Conservation (phyloP, 306 rosid genomes). For the Abrus pulchellus region DNA sequence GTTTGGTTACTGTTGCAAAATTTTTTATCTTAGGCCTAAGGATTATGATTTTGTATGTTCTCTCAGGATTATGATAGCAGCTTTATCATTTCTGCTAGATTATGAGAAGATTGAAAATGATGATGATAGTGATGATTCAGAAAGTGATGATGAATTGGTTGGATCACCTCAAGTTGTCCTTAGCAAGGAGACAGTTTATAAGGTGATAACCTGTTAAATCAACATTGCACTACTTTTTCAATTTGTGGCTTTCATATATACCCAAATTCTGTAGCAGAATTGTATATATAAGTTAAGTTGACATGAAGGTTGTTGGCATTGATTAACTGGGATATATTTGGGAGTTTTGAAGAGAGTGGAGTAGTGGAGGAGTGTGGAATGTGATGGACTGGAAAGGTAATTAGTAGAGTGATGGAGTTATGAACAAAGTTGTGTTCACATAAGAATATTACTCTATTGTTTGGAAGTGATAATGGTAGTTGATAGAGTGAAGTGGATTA, state of each 20-base stretch:
- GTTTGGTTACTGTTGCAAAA: slow-evolving; percentile 16
- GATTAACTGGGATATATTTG: too few relatives aligned
- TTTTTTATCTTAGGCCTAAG: neutral
- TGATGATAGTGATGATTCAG: slow-evolving; percentile 77
- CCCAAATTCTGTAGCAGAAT: neutral
- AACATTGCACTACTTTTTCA: neutral
- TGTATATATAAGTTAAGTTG: too few relatives aligned
- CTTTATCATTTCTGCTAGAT: slow-evolving; percentile 81
- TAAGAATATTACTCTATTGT: too few relatives aligned
- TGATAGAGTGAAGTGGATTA: neutral
- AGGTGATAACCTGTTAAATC: slow-evolving; percentile 55
- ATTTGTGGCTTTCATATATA: slow-evolving; percentile 19
- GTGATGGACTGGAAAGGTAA: neutral
- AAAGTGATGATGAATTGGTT: slow-evolving; percentile 69
- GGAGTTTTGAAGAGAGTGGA: neutral
- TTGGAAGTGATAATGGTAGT: neutral
- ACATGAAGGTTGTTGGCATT: too few relatives aligned
- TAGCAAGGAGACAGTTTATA: slow-evolving; percentile 73
- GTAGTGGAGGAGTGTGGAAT: neutral
- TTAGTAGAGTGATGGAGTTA: neutral
- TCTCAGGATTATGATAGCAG: slow-evolving; percentile 87
- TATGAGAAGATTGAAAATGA: slow-evolving; percentile 82
- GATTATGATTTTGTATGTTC: slow-evolving; percentile 35
- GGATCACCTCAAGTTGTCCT: slow-evolving; percentile 66
- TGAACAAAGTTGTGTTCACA: neutral